Evolutionary conservation across 2,329 filamentous ascomycete species (phyloP).

Genomic region (Cladophialophora exuberans): DNA sequence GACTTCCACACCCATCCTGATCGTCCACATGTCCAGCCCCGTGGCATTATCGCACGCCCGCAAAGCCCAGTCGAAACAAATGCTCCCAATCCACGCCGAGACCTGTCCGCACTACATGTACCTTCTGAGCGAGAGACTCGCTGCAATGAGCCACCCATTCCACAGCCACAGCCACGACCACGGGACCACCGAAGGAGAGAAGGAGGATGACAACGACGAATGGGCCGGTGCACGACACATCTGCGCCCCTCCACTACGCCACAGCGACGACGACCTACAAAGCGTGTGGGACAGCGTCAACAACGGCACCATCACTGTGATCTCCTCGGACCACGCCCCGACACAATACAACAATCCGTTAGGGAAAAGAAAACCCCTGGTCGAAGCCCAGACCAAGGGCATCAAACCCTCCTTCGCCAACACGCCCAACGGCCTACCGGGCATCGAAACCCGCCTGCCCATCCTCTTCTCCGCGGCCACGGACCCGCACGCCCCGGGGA

Average conservation of each 20-base stretch:
- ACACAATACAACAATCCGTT: constrained; percentile 41
- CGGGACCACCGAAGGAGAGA: background rate
- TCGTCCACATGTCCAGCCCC: constrained; percentile 57
- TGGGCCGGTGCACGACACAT: constrained; percentile 57
- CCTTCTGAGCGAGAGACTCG: constrained; percentile 51
- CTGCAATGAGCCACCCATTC: constrained; percentile 37
- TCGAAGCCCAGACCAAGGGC: constrained; percentile 14
- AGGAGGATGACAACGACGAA: constrained; percentile 37
- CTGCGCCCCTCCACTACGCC: constrained; percentile 56
- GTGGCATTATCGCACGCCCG: constrained; percentile 54
- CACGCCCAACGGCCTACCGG: constrained; percentile 50
- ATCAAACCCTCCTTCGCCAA: constrained; percentile 41
- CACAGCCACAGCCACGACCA: constrained; percentile 40
- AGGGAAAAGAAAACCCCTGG: constrained; percentile 41
- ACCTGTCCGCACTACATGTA: constrained; percentile 64
- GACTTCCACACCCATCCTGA: constrained; percentile 55
- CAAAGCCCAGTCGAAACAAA: constrained; percentile 51
- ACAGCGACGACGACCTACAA: constrained; percentile 52
- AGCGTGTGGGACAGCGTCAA: constrained; percentile 55
- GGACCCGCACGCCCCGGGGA: background rate
- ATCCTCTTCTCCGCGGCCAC: constrained; percentile 42
- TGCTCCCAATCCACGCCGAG: constrained; percentile 59
- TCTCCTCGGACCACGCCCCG: constrained; percentile 56
- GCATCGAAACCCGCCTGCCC: constrained; percentile 47
- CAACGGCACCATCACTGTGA: constrained; percentile 59